These are phyloP conservation scores for Pythium biforme DNA, from an alignment of 352 stramenopile genomes.

Conservation along the genomic window DNA sequence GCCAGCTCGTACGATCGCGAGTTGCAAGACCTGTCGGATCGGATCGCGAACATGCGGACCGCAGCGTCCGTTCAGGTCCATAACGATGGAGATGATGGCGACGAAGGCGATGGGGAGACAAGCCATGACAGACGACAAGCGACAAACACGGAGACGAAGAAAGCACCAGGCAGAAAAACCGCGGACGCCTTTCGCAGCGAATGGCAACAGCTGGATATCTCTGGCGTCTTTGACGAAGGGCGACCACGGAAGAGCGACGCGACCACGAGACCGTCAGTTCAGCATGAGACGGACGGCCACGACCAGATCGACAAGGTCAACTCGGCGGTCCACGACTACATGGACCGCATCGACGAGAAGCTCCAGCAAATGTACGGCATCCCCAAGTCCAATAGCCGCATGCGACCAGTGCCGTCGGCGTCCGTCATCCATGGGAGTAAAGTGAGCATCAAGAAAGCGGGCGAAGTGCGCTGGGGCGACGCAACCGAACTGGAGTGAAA, in stretches of 20 bases:
- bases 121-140: too few relatives aligned
- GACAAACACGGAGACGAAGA: not conserved
- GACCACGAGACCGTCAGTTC: not conserved
- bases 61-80: not conserved
- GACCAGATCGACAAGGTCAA: conserved; percentile 75
- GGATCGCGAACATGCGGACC: conserved; percentile 16
- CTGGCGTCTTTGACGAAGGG: conserved; percentile 28
- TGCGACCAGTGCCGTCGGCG: conserved; percentile 13
- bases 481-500: conserved; percentile 11
- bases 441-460: not conserved
- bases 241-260: not conserved
- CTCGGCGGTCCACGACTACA: conserved; percentile 70
- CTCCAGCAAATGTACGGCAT: conserved; percentile 80
- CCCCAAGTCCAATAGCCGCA: conserved; percentile 36
- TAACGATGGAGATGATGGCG: not conserved
- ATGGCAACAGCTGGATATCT: conserved; percentile 41
- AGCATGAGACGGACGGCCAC: conserved; percentile 1
- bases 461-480: conserved; percentile 13
- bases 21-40: conserved; percentile 18
- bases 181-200: conserved; percentile 29
- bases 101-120: not conserved
- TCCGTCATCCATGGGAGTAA: conserved; percentile 14
- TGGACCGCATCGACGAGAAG: conserved; percentile 81
- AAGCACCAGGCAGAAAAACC: not conserved
- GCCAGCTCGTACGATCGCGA: conserved; percentile 21